Evolutionary conservation across 768 basidiomycete species (phyloP).

Genomic region (Hemileccinum impolitum): DNA sequence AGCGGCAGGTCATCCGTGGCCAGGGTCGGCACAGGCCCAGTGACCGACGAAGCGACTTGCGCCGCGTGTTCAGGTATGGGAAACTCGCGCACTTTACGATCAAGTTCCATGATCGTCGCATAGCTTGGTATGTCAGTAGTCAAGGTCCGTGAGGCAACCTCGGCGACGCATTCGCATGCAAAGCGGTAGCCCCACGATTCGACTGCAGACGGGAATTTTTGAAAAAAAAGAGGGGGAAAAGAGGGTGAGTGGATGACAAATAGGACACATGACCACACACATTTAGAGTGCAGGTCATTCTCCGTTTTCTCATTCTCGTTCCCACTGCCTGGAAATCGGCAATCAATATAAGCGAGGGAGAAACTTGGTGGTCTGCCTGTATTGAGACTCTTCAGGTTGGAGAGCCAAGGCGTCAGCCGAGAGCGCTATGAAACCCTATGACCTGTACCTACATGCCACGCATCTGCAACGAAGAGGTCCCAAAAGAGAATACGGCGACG

Average conservation of each 20-base stretch:
- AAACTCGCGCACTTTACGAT: constrained; percentile 66
- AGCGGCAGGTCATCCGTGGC: constrained; percentile 12
- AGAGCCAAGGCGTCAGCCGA: constrained; percentile 9
- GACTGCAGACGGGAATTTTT: constrained; percentile 35
- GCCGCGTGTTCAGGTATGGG: constrained; percentile 48
- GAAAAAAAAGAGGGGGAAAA: no score
- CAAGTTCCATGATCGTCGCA: constrained; percentile 62
- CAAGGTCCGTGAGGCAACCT: constrained; percentile 58
- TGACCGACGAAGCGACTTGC: constrained; percentile 36
- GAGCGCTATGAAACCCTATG: background rate
- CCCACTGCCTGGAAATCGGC: constrained; percentile 48
- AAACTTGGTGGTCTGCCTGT: constrained; percentile 72
- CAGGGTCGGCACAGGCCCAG: constrained; percentile 12
- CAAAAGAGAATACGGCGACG: constrained; percentile 70
- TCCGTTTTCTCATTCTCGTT: constrained; percentile 13
- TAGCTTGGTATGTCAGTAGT: constrained; percentile 64
- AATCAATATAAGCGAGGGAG: constrained; percentile 64
- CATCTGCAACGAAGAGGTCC: constrained; percentile 72
- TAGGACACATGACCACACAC: constrained; percentile 20
- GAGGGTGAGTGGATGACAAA: background rate
- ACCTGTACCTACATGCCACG: constrained; percentile 53
- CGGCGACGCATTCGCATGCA: constrained; percentile 60
- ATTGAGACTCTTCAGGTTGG: constrained; percentile 50
- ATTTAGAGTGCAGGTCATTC: constrained; percentile 20
- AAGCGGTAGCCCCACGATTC: constrained; percentile 63